phyloP scores from a whole-genome alignment of 202 grass and related monocot species.

The Zoysia matrella region DNA sequence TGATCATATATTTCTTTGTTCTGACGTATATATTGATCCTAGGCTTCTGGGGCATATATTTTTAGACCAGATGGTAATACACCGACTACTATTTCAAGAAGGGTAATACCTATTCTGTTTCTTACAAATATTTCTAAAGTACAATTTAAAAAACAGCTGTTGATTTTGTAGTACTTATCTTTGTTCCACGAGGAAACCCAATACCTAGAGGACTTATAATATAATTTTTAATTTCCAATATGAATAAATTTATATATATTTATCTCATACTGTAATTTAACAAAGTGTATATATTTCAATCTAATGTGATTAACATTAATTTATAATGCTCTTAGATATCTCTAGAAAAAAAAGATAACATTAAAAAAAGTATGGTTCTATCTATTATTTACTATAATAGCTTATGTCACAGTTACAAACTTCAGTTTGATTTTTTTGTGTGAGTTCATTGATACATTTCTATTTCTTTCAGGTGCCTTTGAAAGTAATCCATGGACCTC shows the following conservation, averaged over 20 bases:
- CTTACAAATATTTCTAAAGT: no score
- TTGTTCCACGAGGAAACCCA: no score
- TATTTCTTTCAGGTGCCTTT: constrained; percentile 57
- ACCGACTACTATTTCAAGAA: constrained; percentile 61
- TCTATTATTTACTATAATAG: neutral
- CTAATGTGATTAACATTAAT: neutral
- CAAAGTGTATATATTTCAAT: neutral
- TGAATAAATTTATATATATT: no score
- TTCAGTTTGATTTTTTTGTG: constrained; percentile 15
- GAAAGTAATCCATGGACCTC: constrained; percentile 70
- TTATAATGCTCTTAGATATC: neutral
- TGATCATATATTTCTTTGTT: constrained; percentile 22
- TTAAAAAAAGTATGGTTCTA: neutral
- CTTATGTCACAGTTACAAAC: neutral
- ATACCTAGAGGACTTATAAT: no score
- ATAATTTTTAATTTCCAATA: no score
- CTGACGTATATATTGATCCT: constrained; percentile 23
- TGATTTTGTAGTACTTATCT: no score
- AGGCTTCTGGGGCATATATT: constrained; percentile 96
- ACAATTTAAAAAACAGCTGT: no score
- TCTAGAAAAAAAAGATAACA: neutral
- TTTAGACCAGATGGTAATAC: constrained; percentile 80
- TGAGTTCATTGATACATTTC: constrained; percentile 7
- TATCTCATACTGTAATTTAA: neutral
- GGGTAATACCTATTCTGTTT: constrained; percentile 46